phyloP scores from a whole-genome alignment of 176 grass and related monocot genomes.

The Musa troglodytarum region DNA sequence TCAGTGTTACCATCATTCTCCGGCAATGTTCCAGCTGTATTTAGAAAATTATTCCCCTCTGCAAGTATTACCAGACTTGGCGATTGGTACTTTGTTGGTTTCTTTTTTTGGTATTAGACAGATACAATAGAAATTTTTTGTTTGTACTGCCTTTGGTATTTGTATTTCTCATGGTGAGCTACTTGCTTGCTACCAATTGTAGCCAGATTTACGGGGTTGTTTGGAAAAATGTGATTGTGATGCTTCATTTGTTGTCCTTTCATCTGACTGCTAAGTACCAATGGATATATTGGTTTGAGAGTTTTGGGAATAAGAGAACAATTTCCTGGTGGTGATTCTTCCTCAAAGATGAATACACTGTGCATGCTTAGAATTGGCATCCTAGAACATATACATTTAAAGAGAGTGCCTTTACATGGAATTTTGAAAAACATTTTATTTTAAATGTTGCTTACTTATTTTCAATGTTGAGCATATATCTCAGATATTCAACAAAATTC shows the following conservation, averaged over 20 bases:
- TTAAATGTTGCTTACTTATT: no score
- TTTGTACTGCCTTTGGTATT: neutral
- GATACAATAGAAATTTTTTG: neutral
- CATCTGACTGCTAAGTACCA: neutral
- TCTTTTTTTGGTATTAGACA: neutral
- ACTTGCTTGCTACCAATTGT: neutral
- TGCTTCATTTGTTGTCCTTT: neutral
- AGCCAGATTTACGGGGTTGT: neutral
- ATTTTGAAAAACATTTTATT: no score
- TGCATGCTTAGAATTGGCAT: no score
- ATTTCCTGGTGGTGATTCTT: no score
- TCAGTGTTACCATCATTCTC: constrained; percentile 94
- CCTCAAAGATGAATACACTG: no score
- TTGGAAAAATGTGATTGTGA: neutral
- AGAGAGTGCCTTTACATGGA: no score
- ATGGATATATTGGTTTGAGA: neutral
- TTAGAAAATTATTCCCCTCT: constrained; percentile 69
- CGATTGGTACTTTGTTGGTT: constrained; percentile 61
- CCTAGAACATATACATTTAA: no score
- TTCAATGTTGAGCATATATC: no score
- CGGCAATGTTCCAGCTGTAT: constrained; percentile 82
- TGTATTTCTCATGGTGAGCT: neutral
- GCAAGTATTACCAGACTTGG: constrained; percentile 86
- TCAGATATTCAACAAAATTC: no score
- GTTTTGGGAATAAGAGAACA: neutral